These are phyloP conservation scores for Onygenales sp. DNA, from an alignment of 2,329 filamentous ascomycete species.

Conservation along the genomic window DNA sequence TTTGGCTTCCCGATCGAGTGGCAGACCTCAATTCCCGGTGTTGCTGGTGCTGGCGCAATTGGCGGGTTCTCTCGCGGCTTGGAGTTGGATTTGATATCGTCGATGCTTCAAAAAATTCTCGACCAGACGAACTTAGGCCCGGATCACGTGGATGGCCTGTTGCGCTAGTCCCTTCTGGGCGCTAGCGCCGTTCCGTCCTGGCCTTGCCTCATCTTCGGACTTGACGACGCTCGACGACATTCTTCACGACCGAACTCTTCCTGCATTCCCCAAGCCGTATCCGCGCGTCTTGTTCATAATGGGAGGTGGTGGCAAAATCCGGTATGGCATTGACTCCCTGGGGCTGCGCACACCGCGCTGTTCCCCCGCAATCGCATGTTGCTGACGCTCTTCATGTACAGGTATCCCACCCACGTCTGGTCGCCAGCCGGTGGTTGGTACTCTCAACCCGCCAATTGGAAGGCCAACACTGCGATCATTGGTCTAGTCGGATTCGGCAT, in stretches of 20 bases:
- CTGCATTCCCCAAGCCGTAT: constrained; percentile 2
- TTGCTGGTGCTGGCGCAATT: constrained; percentile 3
- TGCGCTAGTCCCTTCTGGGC: constrained; percentile 18
- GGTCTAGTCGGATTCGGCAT: constrained; percentile 59
- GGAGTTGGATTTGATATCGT: constrained; percentile 1
- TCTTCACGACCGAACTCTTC: constrained; percentile 7
- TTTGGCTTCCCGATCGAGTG: constrained; percentile 15
- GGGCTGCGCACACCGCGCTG: constrained; percentile 27
- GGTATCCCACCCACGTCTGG: constrained; percentile 99
- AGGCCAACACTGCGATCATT: constrained; percentile 74
- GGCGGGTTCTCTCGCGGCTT: not conserved
- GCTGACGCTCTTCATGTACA: constrained; percentile 27
- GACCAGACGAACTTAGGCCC: constrained; percentile 17
- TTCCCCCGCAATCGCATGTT: constrained; percentile 10
- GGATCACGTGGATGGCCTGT: constrained; percentile 28
- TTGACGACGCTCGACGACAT: not conserved
- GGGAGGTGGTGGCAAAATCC: constrained; percentile 74
- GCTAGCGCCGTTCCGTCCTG: constrained; percentile 10
- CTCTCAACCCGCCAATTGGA: constrained; percentile 89
- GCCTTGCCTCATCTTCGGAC: not conserved
- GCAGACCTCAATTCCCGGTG: not conserved
- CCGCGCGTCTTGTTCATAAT: constrained; percentile 25
- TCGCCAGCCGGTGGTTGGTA: constrained; percentile 98
- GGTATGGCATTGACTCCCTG: constrained; percentile 47
- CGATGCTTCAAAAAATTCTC: constrained; percentile 26